Percentiles rank a stretch among this genome's conserved stretches.
Conservation (phyloP, 345 rosid genomes). For the Heritiera fomes region DNA sequence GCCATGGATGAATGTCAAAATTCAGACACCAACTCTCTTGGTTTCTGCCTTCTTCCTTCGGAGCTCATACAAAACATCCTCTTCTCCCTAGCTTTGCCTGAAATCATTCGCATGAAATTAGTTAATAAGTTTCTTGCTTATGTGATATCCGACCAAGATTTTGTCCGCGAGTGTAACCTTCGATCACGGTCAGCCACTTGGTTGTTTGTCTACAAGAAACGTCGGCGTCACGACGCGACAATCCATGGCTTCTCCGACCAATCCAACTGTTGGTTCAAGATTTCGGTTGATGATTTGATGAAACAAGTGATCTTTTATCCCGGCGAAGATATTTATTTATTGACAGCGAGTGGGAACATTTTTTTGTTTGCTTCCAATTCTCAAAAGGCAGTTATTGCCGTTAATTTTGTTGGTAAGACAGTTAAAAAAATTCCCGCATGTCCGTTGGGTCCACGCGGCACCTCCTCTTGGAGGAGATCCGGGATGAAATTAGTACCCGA, state of each 20-base stretch:
- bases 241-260: slow-evolving; percentile 56
- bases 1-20: slow-evolving; percentile 34
- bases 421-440: slow-evolving; percentile 58
- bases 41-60: slow-evolving; percentile 76
- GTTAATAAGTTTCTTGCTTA: slow-evolving; percentile 47
- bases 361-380: slow-evolving; percentile 67
- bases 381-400: slow-evolving; percentile 53
- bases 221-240: slow-evolving; percentile 61
- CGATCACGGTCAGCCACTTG: slow-evolving; percentile 52
- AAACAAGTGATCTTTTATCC: slow-evolving; percentile 35
- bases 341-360: slow-evolving; percentile 56
- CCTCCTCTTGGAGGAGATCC: slow-evolving; percentile 77
- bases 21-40: slow-evolving; percentile 31
- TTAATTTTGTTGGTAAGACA: slow-evolving; percentile 42
- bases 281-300: slow-evolving; percentile 46
- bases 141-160: slow-evolving; percentile 54
- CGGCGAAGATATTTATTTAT: slow-evolving; percentile 55
- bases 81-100: slow-evolving; percentile 56
- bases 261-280: slow-evolving; percentile 36
- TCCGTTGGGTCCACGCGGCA: slow-evolving; percentile 83
- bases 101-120: slow-evolving; percentile 54
- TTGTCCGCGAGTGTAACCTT: slow-evolving; percentile 51
- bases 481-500: slow-evolving; percentile 62
- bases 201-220: slow-evolving; percentile 72
- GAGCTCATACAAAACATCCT: slow-evolving; percentile 75